These are phyloP conservation scores for Eucalyptus curtisii DNA, from an alignment of 345 rosid genomes.

Conservation along the genomic window DNA sequence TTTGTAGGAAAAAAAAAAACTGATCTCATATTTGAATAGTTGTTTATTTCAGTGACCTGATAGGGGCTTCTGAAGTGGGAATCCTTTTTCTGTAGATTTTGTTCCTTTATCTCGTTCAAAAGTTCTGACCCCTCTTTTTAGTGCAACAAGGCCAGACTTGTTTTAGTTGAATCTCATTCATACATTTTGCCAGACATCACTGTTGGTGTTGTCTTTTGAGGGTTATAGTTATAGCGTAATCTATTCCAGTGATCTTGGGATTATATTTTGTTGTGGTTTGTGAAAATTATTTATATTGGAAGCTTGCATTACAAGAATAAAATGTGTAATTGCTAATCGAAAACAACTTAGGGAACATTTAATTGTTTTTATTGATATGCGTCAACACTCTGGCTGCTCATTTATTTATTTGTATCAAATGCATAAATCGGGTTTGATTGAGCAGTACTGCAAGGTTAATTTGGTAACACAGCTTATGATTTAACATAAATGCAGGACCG, in stretches of 20 bases:
- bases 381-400: not conserved
- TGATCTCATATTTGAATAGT: not conserved
- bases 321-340: not conserved
- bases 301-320: not conserved
- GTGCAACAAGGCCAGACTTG: not conserved
- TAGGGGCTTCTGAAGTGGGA: not conserved
- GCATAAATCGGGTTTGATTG: not conserved
- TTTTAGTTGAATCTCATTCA: not conserved
- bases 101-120: not conserved
- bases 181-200: not conserved
- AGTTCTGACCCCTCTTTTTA: not conserved
- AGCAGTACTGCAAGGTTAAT: not conserved
- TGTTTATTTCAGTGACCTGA: not conserved
- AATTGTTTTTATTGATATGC: not conserved
- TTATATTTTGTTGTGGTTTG: not conserved
- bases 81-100: not conserved
- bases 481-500: constrained; percentile 21
- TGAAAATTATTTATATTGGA: not conserved
- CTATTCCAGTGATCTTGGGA: not conserved
- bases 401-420: not conserved
- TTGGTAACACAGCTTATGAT: not conserved
- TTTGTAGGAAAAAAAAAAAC: not conserved
- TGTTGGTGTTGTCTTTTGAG: not conserved
- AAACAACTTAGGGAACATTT: not conserved
- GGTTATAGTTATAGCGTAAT: not conserved